Conservation (phyloP, 768 basidiomycete species). For the Rhizopogon vesiculosus region DNA sequence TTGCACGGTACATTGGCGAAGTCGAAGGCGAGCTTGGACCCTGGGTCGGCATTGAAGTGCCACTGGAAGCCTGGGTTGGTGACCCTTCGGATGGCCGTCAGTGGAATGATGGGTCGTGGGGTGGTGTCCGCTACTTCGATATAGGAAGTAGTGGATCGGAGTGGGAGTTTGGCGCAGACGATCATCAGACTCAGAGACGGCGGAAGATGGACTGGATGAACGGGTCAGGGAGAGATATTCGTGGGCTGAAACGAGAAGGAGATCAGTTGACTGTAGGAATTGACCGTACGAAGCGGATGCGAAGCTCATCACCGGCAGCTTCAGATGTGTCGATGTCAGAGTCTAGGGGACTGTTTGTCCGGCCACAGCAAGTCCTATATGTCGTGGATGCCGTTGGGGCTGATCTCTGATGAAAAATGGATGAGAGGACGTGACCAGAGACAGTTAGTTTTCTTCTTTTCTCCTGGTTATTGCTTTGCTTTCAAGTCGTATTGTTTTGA, state of each 20-base stretch:
- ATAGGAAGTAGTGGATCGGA: conserved; percentile 53
- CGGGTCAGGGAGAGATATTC: conserved; percentile 16
- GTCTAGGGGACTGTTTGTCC: conserved; percentile 72
- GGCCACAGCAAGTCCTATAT: conserved; percentile 83
- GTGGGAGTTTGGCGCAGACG: conserved; percentile 57
- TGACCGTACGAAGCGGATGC: conserved; percentile 51
- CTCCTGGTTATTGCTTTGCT: neutral
- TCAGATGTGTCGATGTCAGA: conserved; percentile 58
- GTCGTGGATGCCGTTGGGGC: conserved; percentile 79
- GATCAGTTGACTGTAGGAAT: conserved; percentile 39
- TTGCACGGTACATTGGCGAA: conserved; percentile 85
- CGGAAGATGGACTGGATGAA: conserved; percentile 33
- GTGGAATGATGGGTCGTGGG: conserved; percentile 85
- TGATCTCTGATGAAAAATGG: conserved; percentile 39
- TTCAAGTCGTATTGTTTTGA: conserved; percentile 1
- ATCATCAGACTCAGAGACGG: conserved; percentile 44
- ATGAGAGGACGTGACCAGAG: neutral
- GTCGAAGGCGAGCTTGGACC: conserved; percentile 76
- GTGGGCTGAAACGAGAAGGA: conserved; percentile 53
- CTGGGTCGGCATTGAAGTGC: conserved; percentile 92
- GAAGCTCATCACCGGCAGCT: conserved; percentile 63
- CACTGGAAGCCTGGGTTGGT: conserved; percentile 49
- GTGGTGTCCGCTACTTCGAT: conserved; percentile 81
- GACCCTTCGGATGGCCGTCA: conserved; percentile 57
- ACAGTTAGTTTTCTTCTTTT: neutral